Conservation (phyloP, 148 eudicot species). For the Vaccinium macrocarpon region DNA sequence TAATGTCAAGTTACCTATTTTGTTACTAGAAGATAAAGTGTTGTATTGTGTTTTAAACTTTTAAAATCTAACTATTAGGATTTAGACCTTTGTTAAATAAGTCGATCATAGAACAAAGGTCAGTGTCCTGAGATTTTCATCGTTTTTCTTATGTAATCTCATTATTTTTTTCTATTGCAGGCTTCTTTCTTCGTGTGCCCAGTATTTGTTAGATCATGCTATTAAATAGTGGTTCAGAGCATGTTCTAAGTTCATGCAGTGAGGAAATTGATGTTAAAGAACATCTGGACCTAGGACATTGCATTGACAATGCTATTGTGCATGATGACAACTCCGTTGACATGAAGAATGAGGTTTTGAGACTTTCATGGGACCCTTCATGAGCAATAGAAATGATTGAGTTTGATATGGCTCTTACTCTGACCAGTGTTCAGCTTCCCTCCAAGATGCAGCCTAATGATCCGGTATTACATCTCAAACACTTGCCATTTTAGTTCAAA, state of each 20-base stretch:
- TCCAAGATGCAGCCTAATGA: conserved; percentile 14
- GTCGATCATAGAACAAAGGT: background rate
- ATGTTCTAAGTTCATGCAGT: conserved; percentile 18
- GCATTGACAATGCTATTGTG: no score
- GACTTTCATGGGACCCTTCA: no score
- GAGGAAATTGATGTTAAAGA: no score
- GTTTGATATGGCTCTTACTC: background rate
- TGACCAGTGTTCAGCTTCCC: conserved; percentile 17
- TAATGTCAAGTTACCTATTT: background rate
- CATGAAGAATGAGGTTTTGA: conserved; percentile 19
- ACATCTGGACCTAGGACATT: no score
- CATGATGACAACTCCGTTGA: no score
- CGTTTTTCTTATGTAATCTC: background rate
- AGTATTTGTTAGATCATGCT: conserved; percentile 32
- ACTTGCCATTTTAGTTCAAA: background rate
- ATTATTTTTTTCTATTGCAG: conserved; percentile 27
- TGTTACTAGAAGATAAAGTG: background rate
- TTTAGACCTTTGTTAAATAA: background rate
- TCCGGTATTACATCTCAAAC: conserved; percentile 22
- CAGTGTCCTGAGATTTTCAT: background rate
- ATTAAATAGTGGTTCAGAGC: conserved; percentile 29
- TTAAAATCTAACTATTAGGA: background rate
- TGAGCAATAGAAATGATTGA: conserved; percentile 5
- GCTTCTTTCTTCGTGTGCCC: conserved; percentile 52
- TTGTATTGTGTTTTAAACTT: background rate